Base-by-base conservation (phyloP, 345 rosid genomes). In the Passiflora organensis region DNA sequence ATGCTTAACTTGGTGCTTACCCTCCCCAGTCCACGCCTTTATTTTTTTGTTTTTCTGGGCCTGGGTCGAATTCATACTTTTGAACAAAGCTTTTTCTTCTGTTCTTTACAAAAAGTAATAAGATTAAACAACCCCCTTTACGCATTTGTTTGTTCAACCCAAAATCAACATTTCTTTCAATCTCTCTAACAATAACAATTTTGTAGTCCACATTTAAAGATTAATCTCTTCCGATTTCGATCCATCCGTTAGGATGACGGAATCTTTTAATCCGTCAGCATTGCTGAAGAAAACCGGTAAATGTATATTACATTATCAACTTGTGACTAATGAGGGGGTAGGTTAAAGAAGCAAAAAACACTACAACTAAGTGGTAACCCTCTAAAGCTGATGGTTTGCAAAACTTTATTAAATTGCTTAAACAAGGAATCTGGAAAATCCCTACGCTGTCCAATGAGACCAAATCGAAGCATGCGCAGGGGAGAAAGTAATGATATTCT, bases 391-490 rank as follows among this genome's bases (percentile, higher is more conserved):
- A 39, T 39, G 38, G 17, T 16, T 32, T 28, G 8, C 5, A 2
- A 22, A 47, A 34, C 13, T 22, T 37, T 70, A 28, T 28, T 28
- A 2, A 28, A 2, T 28, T 28, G 8, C 3, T 28, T 28, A 8
- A 28, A 28, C 34, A 28, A 56, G 51, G 60, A 52, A 63, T 59
- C 51, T 51, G 15, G 10, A 55, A 55, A 22, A 52, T 28, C 5
- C 5, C 1, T 9, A 25, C 13, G 24, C 39, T 59, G 11, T 49
- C 51, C 57, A 51, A 46, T 37, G 56, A 60, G 37, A 56, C 55
- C 37, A 10, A 13, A 38, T 1, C 34, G 55, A 61, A 58, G 78
- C 82, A 77, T 73, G 76, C 76, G 82, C 76, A 68, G 59, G 64
- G 56, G 58, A 71, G 69, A 55, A 65, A 71, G 72, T 59, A 65